Evolutionary conservation across 192 early-diverging fungal genomes (phyloP).

Genomic region (Pilobolus umbonatus): DNA sequence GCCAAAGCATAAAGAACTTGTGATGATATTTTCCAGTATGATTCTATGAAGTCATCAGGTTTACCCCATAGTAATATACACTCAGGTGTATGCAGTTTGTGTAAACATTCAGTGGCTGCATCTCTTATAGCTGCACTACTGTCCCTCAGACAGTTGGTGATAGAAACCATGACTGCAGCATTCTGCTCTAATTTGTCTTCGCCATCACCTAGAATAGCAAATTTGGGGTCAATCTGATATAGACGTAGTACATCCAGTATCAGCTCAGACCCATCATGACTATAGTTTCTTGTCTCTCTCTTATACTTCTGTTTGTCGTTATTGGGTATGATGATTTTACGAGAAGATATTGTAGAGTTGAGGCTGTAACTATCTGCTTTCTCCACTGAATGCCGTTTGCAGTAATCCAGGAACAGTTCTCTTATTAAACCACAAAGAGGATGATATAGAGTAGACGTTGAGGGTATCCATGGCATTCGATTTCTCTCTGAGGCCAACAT

Average conservation of each 20-base stretch:
- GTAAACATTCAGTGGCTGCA: slow-evolving; percentile 65
- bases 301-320: slow-evolving; percentile 43
- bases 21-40: slow-evolving; percentile 72
- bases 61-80: slow-evolving; percentile 79
- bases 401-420: slow-evolving; percentile 56
- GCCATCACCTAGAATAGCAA: slow-evolving; percentile 62
- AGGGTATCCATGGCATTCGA: slow-evolving; percentile 62
- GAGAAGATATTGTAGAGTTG: background rate
- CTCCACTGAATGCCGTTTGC: slow-evolving; percentile 29
- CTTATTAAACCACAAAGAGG: slow-evolving; percentile 56
- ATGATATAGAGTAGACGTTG: slow-evolving; percentile 45
- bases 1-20: slow-evolving; percentile 62
- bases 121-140: slow-evolving; percentile 59
- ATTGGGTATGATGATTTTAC: slow-evolving; percentile 32
- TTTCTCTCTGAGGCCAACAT: slow-evolving; percentile 59
- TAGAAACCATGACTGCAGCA: slow-evolving; percentile 59
- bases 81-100: slow-evolving; percentile 63
- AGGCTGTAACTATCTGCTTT: slow-evolving; percentile 9
- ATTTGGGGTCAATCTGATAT: slow-evolving; percentile 65
- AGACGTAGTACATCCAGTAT: slow-evolving; percentile 67
- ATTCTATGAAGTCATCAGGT: slow-evolving; percentile 58
- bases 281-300: slow-evolving; percentile 38
- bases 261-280: slow-evolving; percentile 74
- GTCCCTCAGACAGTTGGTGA: slow-evolving; percentile 75
- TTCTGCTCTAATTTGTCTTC: slow-evolving; percentile 65